phyloP scores from a whole-genome alignment of 2,329 filamentous ascomycete species.

The Fusarium torulosum region DNA sequence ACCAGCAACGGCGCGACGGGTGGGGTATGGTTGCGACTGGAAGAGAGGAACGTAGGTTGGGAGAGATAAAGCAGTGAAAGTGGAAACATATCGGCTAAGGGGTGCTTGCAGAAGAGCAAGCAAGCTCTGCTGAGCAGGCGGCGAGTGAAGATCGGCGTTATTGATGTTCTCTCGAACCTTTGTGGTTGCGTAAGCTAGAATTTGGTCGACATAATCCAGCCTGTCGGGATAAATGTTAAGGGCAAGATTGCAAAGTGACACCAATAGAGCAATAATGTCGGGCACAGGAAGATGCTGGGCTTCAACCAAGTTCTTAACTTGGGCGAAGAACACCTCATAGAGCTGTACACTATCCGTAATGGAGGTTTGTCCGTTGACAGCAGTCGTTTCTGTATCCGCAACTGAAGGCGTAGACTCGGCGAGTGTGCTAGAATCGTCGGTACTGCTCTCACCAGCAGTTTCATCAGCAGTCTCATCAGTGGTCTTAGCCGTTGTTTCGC shows the following conservation, averaged over 20 bases:
- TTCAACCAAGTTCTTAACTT: slow-evolving; percentile 93
- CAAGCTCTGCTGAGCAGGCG: slow-evolving; percentile 87
- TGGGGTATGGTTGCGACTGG: slow-evolving; percentile 92
- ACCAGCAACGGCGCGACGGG: slow-evolving; percentile 88
- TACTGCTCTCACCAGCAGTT: slow-evolving; percentile 39
- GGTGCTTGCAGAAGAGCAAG: slow-evolving; percentile 91
- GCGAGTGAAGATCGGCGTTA: slow-evolving; percentile 93
- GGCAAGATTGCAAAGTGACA: slow-evolving; percentile 93
- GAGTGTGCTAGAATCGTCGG: slow-evolving; percentile 50
- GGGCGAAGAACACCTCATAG: slow-evolving; percentile 97
- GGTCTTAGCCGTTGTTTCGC: slow-evolving; percentile 36
- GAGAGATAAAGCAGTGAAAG: slow-evolving; percentile 95
- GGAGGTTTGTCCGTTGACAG: slow-evolving; percentile 60
- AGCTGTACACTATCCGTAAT: slow-evolving; percentile 80
- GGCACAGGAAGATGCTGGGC: slow-evolving; percentile 92
- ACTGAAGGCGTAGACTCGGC: slow-evolving; percentile 55
- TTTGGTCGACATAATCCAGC: slow-evolving; percentile 95
- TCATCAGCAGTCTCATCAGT: slow-evolving; percentile 39
- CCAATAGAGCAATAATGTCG: slow-evolving; percentile 91
- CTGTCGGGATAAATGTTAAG: slow-evolving; percentile 95
- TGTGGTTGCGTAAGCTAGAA: slow-evolving; percentile 86
- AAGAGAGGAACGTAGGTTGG: slow-evolving; percentile 92
- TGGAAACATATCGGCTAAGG: slow-evolving; percentile 87
- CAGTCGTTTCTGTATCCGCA: slow-evolving; percentile 62
- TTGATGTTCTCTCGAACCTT: slow-evolving; percentile 92